Base-by-base conservation (phyloP, 179 eudicot genomes). In the Nepenthes alata region DNA sequence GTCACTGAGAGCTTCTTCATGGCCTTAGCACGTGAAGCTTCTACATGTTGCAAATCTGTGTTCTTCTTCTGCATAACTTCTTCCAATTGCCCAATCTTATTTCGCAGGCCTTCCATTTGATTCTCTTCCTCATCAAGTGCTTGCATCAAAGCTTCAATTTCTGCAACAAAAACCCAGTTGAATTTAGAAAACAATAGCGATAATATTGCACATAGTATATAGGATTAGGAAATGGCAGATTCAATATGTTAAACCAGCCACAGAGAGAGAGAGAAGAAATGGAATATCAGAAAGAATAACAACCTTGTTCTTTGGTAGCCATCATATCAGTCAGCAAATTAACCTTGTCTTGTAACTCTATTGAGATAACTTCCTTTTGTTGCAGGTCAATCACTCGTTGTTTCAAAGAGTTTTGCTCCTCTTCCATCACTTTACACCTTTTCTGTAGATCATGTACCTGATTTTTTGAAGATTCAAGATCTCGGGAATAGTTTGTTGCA, bases 101-200 rank as follows among this genome's bases (percentile, higher is more conserved):
- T 78, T 64, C 72, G 72, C 37, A 83, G 72, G 65, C 73, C 78
- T 68, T 93, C 99, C 95, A 93, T 82, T 71, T 93, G 94, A 65
- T 74, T 68, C 81, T 89, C 99, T 76, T 89, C 95, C 75, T 89
- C 99, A 55, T 87, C 99, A 70, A 93, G 91, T 48, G 95, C 99
- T 79, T 93, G 99, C 91, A 90, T 85, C 70, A 89, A 69, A 25
- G 80, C 72, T 79, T 90, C 97, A 66, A 74, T 78, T 76, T 93
- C 99, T 93, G 82, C 67, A 82, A 64, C 49, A 63, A 55, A 57
- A 75, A 34, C 47, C 13, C 52, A 63, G 49, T 3, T 14, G 36
- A 51, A 54, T 62, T 44, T 57, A 68, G 37, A 55, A 52, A 45
- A 36, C 41, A 57, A 45, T 16, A 64, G 5, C 55, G n/a, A 53